phyloP scores from a whole-genome alignment of 2,329 filamentous ascomycete genomes.

The Colletotrichum chrysophilum region DNA sequence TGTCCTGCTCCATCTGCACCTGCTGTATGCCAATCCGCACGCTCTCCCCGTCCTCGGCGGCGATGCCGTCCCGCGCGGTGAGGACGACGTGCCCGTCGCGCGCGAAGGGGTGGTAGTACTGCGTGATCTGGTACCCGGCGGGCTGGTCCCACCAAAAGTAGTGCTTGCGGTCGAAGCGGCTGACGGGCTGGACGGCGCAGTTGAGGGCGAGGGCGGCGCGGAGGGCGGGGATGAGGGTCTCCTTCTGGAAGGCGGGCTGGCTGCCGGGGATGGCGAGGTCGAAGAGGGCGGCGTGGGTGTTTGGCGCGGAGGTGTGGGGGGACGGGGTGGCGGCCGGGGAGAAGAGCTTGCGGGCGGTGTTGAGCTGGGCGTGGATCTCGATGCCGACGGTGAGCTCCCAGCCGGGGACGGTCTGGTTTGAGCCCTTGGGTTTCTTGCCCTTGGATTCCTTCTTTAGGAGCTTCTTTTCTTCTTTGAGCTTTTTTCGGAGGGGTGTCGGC shows the following conservation, averaged over 20 bases:
- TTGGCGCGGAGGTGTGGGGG: conserved; percentile 56
- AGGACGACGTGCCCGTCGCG: conserved; percentile 76
- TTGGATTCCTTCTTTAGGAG: conserved; percentile 69
- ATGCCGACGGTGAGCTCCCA: conserved; percentile 98
- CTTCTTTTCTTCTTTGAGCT: conserved; percentile 74
- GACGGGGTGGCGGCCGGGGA: conserved; percentile 70
- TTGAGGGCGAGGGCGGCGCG: conserved; percentile 85
- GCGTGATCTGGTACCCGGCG: conserved; percentile 95
- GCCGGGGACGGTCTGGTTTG: conserved; percentile 61
- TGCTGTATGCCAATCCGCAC: conserved; percentile 86
- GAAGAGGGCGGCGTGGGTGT: conserved; percentile 87
- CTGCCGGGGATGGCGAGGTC: conserved; percentile 89
- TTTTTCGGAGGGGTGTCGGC: conserved; percentile 67
- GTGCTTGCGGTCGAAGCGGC: conserved; percentile 93
- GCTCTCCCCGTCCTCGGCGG: conserved; percentile 71
- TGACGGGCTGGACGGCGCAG: conserved; percentile 77
- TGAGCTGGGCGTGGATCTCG: conserved; percentile 96
- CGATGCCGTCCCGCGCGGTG: conserved; percentile 78
- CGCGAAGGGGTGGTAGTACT: conserved; percentile 82
- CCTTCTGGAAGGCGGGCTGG: conserved; percentile 84
- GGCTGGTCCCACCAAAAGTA: conserved; percentile 99
- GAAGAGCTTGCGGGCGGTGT: conserved; percentile 88
- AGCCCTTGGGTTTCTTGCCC: conserved; percentile 41
- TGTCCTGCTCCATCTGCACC: conserved; percentile 97
- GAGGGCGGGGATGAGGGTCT: conserved; percentile 85